Base-by-base conservation (phyloP, 1,284 basidiomycete species). In the Cryptococcus sp. region DNA sequence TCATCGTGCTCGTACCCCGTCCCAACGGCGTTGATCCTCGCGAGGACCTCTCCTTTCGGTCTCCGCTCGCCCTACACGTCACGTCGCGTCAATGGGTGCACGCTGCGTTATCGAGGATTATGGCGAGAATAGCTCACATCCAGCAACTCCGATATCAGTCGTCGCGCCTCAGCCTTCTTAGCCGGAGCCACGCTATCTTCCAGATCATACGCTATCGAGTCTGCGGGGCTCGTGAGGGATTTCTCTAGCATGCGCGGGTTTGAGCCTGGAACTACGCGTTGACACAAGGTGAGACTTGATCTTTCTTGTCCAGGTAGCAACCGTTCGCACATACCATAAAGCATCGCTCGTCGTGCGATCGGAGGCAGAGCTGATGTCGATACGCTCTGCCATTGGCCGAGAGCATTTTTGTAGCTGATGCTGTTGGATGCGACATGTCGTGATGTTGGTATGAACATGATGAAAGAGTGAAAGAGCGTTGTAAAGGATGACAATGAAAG, bases 141-240 rank as follows among this genome's bases (percentile, higher is more conserved):
- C 3, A 91, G 78, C 66, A 91, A 88, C 7, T 80, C 77, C 17
- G 77, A 73, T 3, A 93, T 79, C 20, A 85, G 80, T 2, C 74
- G 70, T 60, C 90, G 81, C 0, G 90, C 89, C 51, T 80, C 78
- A 10, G 74, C 72, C 76, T 92, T 93, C 69, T 87, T 85, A 2
- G 79, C 73, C 8, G 88, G 87, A 5, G 89, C 82, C 0, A 93
- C 85, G 58, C 88, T 89, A 73, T 93, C 90, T 72, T 93, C 90
- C 19, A 93, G 81, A 78, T 93, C 90, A 71, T 91, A 93, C n/a
- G 90, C 87, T 35, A 92, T 81, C 38, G 87, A 82, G 68, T 93
- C 90, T 1, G 90, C 87, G 1, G 77, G 73, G 11, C 82, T 82
- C 10, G 70, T 75, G 41, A 88, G 80, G 0, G 89, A 90, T 72